These are phyloP conservation scores for Erigeron philadelphicus DNA, from an alignment of 140 eudicot genomes.

Conservation along the genomic window DNA sequence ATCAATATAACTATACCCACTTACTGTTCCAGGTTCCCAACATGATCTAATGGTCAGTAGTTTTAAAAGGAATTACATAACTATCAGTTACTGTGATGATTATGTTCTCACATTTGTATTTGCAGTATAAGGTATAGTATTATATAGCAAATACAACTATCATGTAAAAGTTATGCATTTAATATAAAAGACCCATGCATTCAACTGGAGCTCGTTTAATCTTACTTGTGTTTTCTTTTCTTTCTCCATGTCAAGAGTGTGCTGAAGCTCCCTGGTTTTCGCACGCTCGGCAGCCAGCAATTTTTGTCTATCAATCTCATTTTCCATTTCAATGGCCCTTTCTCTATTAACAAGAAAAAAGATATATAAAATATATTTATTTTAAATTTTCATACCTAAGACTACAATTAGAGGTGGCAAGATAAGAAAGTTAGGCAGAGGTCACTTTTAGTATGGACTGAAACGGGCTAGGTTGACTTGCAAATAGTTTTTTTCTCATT, in stretches of 20 bases:
- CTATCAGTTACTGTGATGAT: neutral
- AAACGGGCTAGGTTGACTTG: neutral
- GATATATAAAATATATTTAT: slow-evolving; percentile 9
- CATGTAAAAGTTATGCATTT: neutral
- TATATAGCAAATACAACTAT: neutral
- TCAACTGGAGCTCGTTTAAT: slow-evolving; percentile 3
- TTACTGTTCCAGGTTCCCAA: neutral
- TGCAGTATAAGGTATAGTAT: neutral
- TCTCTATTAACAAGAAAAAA: slow-evolving; percentile 43
- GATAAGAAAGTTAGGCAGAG: neutral
- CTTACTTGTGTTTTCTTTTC: slow-evolving; percentile 91
- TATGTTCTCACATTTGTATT: neutral
- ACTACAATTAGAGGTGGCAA: slow-evolving; percentile 6
- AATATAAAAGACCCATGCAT: neutral
- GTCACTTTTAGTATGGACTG: neutral
- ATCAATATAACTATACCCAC: neutral
- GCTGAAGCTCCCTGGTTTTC: slow-evolving; percentile 83
- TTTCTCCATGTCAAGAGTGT: slow-evolving; percentile 85
- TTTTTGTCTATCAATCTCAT: slow-evolving; percentile 85
- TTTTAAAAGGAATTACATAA: neutral
- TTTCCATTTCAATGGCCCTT: slow-evolving; percentile 68
- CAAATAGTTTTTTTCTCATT: neutral
- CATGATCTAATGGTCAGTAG: neutral
- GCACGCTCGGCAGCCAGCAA: slow-evolving; percentile 76
- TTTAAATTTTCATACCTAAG: neutral